Base-by-base conservation (phyloP, 2,329 filamentous ascomycete genomes). In the Fusarium sp. region DNA sequence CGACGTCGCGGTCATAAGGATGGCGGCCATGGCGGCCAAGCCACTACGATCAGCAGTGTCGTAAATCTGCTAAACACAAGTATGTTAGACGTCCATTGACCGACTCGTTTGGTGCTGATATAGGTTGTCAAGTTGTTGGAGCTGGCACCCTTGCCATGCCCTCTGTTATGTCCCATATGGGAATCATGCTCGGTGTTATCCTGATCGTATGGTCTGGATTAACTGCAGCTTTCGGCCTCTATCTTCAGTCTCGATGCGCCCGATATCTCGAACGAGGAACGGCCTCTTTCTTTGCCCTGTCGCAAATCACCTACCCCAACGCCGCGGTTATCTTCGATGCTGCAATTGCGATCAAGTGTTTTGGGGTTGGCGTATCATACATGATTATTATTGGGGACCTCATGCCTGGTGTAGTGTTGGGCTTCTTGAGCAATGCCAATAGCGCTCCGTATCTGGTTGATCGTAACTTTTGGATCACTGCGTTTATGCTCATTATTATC, bases 361-460 rank as follows among this genome's bases (percentile, higher is more conserved):
- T 99, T 78, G 96, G 96, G 40, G 96, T 99, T 12, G 96, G 93
- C 24, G 93, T 98, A 64, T 98, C 94, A 75, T 99, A 99, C 82
- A 88, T 99, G 75, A 99, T 99, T 77, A 98, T 99, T 76, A 98
- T 99, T 74, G 96, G 96, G 53, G 96, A 99, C 79, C 84, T 99
- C 68, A 99, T 99, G 96, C 96, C 96, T 1, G 95, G 94, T 41
- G 96, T 99, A 12, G 90, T 96, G 25, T 83, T 89, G 65, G 96
- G 94, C 7, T 95, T 99, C 80, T 88, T 89, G 66, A 86, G 87
- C 49, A 87, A 88, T 22, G 87, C 86, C 20, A 85, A 88, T 4
- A 83, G 76, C 29, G 76, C 91, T 46, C 87, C 89, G 3, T 98
- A 95, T 76, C 82, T 98, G 69, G 86, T 95, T 45, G 94, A 98